Evolutionary conservation across 108 stramenopile genomes (phyloP).

Genomic region (Cyclotella cryptica): DNA sequence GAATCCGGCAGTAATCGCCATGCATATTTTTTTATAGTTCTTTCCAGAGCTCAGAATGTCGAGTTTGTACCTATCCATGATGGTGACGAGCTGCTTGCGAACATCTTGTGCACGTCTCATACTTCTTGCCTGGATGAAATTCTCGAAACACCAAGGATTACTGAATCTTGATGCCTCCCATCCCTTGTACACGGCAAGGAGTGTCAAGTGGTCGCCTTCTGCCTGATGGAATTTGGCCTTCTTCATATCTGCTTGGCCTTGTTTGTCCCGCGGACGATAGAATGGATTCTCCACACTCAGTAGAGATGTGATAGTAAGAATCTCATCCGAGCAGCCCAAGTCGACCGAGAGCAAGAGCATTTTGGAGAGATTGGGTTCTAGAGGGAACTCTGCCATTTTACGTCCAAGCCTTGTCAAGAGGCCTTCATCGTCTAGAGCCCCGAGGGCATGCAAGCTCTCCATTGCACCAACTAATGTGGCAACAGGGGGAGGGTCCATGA

Average conservation of each 20-base stretch:
- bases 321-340: slow-evolving; percentile 97
- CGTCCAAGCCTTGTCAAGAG: slow-evolving; percentile 92
- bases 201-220: slow-evolving; percentile 98
- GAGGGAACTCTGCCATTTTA: slow-evolving; percentile 99
- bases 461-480: slow-evolving; percentile 97
- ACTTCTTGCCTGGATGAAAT: slow-evolving; percentile 96
- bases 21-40: slow-evolving; percentile 96
- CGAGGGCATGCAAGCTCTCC: slow-evolving; percentile 94
- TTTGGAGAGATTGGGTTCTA: slow-evolving; percentile 96
- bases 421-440: slow-evolving; percentile 98
- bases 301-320: slow-evolving; percentile 97
- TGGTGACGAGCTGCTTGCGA: slow-evolving; percentile 98
- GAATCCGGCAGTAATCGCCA: slow-evolving; percentile 97
- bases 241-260: slow-evolving; percentile 98
- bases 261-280: slow-evolving; percentile 98
- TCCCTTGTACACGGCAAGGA: slow-evolving; percentile 96
- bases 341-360: slow-evolving; percentile 96
- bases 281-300: slow-evolving; percentile 98
- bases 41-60: slow-evolving; percentile 94
- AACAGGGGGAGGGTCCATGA: slow-evolving; percentile 99
- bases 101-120: slow-evolving; percentile 99
- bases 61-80: slow-evolving; percentile 98
- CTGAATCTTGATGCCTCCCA: slow-evolving; percentile 95
- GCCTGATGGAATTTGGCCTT: slow-evolving; percentile 99
- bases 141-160: slow-evolving; percentile 99